Base-by-base conservation (phyloP, 768 basidiomycete genomes). In the Dioszegia crocea region DNA sequence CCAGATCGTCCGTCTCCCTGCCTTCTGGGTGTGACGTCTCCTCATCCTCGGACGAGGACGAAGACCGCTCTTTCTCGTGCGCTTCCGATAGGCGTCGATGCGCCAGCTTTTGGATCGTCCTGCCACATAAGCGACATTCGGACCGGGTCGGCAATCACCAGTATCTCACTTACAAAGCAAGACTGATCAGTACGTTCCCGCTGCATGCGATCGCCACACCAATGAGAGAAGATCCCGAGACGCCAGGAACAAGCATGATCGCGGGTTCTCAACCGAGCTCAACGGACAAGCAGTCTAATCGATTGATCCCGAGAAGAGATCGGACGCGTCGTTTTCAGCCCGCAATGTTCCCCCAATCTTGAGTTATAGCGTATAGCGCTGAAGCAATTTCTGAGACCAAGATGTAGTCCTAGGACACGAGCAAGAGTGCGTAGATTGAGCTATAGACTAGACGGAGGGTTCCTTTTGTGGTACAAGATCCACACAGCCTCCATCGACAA, bases 31-130 rank as follows among this genome's bases (percentile, higher is more conserved):
- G 44, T n/a, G n/a, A n/a, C n/a, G n/a, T n/a, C n/a, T 45, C 23
- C 8, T 50, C 26, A 19, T 29, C 38, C 11, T 43, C 19, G 36
- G 19, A 46, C n/a, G n/a, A 26, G 47, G 33, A 41, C 2, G 26
- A n/a, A n/a, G n/a, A 39, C 4, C 36, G 39, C 4, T 24, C n/a
- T 5, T 24, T 41, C 21, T 30, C 45, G 24, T 51, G 61, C 38
- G 61, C 58, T 19, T 61, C 60, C 8, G 60, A 84, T 30, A 88
- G 80, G 27, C 86, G 82, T 64, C 83, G 82, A 79, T 94, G 92
- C 1, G 91, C 91, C 17, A 94, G 83, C 74, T 96, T 97, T 78
- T 98, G 93, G 31, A 88, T 79, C 78, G 96, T 96, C 62, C 74
- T 75, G 49, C 11, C 12, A 29, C 27, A 36, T 54, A 21, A 54